Evolutionary conservation across 2,329 filamentous ascomycete species (phyloP).

Genomic region (Colletotrichum lindemuthianum): DNA sequence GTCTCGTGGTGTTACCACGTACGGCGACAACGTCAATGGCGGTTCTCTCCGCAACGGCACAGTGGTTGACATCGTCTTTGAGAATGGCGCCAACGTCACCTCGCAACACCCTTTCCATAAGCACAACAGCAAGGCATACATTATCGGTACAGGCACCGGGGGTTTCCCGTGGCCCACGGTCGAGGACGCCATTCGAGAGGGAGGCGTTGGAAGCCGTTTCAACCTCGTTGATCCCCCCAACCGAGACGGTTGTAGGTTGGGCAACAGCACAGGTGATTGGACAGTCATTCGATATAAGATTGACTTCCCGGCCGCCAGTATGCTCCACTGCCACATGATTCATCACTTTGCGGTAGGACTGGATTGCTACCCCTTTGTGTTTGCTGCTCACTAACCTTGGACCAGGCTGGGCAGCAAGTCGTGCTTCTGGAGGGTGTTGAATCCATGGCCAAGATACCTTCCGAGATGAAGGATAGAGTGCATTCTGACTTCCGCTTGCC

Average conservation of each 20-base stretch:
- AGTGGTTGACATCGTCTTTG: constrained; percentile 29
- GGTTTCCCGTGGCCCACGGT: constrained; percentile 30
- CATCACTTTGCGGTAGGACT: constrained; percentile 30
- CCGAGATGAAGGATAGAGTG: constrained; percentile 27
- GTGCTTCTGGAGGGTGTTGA: constrained; percentile 26
- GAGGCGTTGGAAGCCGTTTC: constrained; percentile 16
- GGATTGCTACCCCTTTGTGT: neutral
- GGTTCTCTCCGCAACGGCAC: constrained; percentile 19
- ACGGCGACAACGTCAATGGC: constrained; percentile 1
- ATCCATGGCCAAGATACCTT: constrained; percentile 22
- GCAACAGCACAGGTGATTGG: constrained; percentile 28
- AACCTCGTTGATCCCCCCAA: constrained; percentile 25
- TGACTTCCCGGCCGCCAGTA: constrained; percentile 25
- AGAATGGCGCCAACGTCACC: constrained; percentile 30
- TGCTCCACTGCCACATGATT: constrained; percentile 33
- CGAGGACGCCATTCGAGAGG: constrained; percentile 23
- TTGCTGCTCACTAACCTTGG: neutral
- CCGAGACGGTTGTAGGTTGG: constrained; percentile 25
- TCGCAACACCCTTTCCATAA: constrained; percentile 31
- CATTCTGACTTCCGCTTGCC: constrained; percentile 21
- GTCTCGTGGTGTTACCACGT: constrained; percentile 24
- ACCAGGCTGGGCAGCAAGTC: constrained; percentile 22
- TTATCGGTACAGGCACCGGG: constrained; percentile 24
- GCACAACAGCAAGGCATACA: constrained; percentile 29
- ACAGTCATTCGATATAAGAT: constrained; percentile 33